Evolutionary conservation across 257 asterid species (phyloP), one percentile per base, ranked within the genome.

Genomic region (Eustoma russellianum): DNA sequence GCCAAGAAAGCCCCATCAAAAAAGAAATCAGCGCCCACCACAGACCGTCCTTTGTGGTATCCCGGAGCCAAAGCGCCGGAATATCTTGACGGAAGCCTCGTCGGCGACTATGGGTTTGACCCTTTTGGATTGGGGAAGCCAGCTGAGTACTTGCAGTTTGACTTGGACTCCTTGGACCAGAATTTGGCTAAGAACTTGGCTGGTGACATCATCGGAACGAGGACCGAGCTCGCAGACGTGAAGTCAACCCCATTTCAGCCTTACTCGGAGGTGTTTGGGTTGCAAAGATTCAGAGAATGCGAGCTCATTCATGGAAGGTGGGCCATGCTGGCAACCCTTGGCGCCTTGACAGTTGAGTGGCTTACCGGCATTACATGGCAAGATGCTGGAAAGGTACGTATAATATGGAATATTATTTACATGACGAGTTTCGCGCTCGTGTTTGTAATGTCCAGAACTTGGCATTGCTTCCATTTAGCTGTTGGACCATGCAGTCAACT

Each of bases 281-380:
- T 90, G 46, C 94, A 90, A 68, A 72, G 97, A 72, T 90, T 90
- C 68, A 78, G 97, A 53, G 97, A 90, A 48, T 90, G 97, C 64
- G 97, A 90, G 81, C 82, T 90, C 69, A 90, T 90, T 70, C 97
- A 90, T 24, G 97, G 97, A 0, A 71, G 97, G 75, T 90, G 97
- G 97, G 97, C 97, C 33, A 90, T 86, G 97, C 65, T 90, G 63
- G 97, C 94, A 10, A 83, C 94, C 30, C 94, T 90, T 61, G 97
- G 97, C 40, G 87, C 97, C 19, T 49, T 90, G 60, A 73, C 91
- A 33, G 97, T 90, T 12, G 97, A 90, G 64, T 79, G 94, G 93
- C 88, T 90, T 68, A 90, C 96, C 43, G 97, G 97, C 17, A 71
- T 90, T 50, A 90, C 97, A 33, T 90, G 97, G 97, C 97, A 90